A percentile compares a stretch with the other conserved stretches of the same genome.
phyloP scores from a whole-genome alignment of 192 early-diverging fungal species.

The Lobulomyces angularis region DNA sequence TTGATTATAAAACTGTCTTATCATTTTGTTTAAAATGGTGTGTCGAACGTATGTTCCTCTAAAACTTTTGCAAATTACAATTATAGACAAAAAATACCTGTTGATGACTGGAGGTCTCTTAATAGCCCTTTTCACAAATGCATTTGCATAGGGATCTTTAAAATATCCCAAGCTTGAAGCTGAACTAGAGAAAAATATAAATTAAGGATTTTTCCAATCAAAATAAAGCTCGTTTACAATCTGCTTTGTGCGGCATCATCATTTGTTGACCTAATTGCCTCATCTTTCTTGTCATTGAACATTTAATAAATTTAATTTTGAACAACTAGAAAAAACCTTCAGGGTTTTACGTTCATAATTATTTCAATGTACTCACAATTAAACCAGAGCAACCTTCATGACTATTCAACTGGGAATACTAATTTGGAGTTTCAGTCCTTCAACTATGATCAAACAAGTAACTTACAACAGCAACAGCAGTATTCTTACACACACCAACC shows the following conservation, averaged over 20 bases:
- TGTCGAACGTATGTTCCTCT: conserved; percentile 69
- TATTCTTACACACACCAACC: no score
- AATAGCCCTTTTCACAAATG: conserved; percentile 54
- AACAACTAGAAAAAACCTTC: no score
- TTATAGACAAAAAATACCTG: conserved; percentile 39
- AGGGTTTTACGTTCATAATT: no score
- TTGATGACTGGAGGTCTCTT: conserved; percentile 84
- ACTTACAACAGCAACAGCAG: no score
- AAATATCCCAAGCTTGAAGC: conserved; percentile 74
- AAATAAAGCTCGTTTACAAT: conserved; percentile 36
- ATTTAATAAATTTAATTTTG: no score
- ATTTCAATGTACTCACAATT: no score
- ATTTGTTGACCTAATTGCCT: conserved; percentile 75
- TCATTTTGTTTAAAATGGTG: conserved; percentile 47
- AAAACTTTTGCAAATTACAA: background rate
- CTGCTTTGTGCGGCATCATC: conserved; percentile 77
- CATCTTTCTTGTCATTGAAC: no score
- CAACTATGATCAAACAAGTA: no score
- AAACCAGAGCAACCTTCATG: no score
- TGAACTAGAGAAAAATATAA: conserved; percentile 35
- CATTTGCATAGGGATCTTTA: conserved; percentile 47
- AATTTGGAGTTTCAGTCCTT: no score
- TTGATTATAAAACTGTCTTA: conserved; percentile 46
- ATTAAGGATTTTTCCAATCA: background rate
- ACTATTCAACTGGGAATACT: no score